Conservation (phyloP, 2,329 filamentous ascomycete genomes). For the Fonsecaea pedrosoi region DNA sequence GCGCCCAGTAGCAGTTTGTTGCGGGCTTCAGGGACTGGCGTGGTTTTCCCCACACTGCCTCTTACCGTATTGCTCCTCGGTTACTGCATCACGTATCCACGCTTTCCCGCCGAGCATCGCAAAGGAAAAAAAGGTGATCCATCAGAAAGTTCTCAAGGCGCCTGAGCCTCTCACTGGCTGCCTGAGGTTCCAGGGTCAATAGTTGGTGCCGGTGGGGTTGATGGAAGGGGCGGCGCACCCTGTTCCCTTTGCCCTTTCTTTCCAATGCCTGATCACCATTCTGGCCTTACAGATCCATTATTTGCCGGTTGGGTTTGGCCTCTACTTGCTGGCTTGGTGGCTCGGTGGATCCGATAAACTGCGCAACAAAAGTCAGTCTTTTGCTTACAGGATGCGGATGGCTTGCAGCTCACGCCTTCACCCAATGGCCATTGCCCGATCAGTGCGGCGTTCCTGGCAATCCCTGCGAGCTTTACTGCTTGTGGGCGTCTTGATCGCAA, state of each 20-base stretch:
- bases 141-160: conserved; percentile 1
- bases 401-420: conserved; percentile 30
- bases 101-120: not conserved
- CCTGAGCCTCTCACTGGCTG: not conserved
- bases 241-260: not conserved
- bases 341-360: conserved; percentile 1
- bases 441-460: conserved; percentile 33
- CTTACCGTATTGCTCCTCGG: conserved; percentile 4
- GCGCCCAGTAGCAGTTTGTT: conserved; percentile 7
- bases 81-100: not conserved
- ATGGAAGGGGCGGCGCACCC: not conserved
- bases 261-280: not conserved
- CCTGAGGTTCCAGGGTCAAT: not conserved
- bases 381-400: conserved; percentile 27
- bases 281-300: conserved; percentile 5
- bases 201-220: not conserved
- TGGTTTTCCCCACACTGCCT: conserved; percentile 6
- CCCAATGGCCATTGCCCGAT: conserved; percentile 26
- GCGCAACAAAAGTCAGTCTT: not conserved
- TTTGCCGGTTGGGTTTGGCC: conserved; percentile 1
- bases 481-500: conserved; percentile 15
- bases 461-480: conserved; percentile 21
- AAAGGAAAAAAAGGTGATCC: conserved; percentile 3
- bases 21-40: conserved; percentile 7
- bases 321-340: not conserved